Evolutionary conservation across 805 yeast species (phyloP), one percentile per base, ranked within the genome.

Genomic region (Blastobotrys muscicola): DNA sequence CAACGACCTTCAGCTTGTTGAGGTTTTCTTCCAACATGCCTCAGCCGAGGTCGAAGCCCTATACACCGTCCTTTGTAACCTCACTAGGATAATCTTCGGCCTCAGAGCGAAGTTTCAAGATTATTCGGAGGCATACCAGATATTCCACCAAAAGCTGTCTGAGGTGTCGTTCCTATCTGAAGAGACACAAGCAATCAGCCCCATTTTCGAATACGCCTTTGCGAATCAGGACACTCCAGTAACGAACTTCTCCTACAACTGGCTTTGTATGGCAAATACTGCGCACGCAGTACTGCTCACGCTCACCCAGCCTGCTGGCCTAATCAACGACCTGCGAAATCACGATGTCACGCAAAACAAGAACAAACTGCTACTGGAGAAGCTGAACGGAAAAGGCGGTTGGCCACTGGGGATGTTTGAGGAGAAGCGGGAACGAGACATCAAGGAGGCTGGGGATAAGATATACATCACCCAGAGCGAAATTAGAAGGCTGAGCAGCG

Each of bases 391-490:
- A 31, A 47, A 48, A 15, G 44, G 47, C n/a, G 44, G 59, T 10
- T 62, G 66, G 61, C 61, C 61, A 7, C 40, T 54, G 39, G 60
- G 54, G 5, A 46, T 54, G 47, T 55, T 62, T 12, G 68, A 63
- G 41, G 62, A 61, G 12, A 57, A 58, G 37, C 54, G 67, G 4
- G 53, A 53, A 8, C 53, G 59, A 33, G 64, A 57, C 8, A 53
- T 61, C 12, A 51, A 51, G n/a, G 53, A 43, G 9, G 47, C 55
- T 13, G 60, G 58, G 33, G 56, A 51, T n/a, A 48, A 49, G 9
- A 57, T 67, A n/a, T 51, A 53, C 13, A 42, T 46, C 5, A 45
- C 59, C 3, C 55, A 59, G 35, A 48, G 47, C n/a, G 57, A 53
- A 29, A 56, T 64, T 33, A 43, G 48, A 10, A 42, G 56, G 11